phyloP scores from a whole-genome alignment of 306 rosid species.

The Inga leiocalycina region DNA sequence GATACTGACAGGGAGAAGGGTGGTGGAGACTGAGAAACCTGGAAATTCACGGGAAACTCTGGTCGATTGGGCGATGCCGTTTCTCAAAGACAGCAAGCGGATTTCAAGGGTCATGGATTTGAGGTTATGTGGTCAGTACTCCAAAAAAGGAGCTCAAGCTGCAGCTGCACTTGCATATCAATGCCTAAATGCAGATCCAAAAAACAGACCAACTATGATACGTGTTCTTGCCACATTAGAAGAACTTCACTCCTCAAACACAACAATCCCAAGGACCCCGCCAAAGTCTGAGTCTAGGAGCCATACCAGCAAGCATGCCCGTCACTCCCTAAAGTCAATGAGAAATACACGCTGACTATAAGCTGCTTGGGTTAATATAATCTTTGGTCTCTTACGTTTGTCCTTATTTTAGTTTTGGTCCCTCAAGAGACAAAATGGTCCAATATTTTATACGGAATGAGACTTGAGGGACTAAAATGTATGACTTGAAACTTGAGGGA shows the following conservation, averaged over 20 bases:
- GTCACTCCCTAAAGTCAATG: conserved; percentile 39
- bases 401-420: too few relatives aligned
- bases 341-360: conserved; percentile 32
- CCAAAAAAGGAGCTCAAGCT: conserved; percentile 81
- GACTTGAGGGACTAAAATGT: too few relatives aligned
- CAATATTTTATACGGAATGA: too few relatives aligned
- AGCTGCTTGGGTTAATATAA: background rate
- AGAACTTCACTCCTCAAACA: conserved; percentile 53
- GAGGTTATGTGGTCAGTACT: conserved; percentile 84
- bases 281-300: conserved; percentile 37
- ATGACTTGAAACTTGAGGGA: too few relatives aligned
- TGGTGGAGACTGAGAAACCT: conserved; percentile 49
- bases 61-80: conserved; percentile 88
- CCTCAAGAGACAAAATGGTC: too few relatives aligned
- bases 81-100: conserved; percentile 61
- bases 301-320: conserved; percentile 42
- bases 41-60: conserved; percentile 64
- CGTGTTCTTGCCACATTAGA: conserved; percentile 63
- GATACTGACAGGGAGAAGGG: conserved; percentile 75
- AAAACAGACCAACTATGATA: conserved; percentile 71
- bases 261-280: conserved; percentile 41
- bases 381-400: too few relatives aligned
- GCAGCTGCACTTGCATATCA: conserved; percentile 70
- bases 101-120: conserved; percentile 81
- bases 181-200: conserved; percentile 70